Base-by-base conservation (phyloP, 805 yeast genomes). In the Pichia thaimueangensis region DNA sequence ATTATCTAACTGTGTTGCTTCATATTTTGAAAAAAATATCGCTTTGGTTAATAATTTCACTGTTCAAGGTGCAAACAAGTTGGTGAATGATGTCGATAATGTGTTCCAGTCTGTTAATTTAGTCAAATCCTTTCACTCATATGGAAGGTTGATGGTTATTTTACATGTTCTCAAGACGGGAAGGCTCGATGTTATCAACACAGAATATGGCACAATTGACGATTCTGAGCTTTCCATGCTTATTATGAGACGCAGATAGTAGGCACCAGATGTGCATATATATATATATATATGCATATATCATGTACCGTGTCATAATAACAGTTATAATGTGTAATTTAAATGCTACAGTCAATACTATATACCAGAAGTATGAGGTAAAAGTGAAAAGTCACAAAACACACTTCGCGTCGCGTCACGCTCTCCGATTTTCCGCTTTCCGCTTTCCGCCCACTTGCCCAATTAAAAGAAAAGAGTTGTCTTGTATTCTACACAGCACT, bases 11-110 rank as follows among this genome's bases (percentile, higher is more conserved):
- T 53, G 56, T 3, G 41, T 71, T n/a, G 57, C 65, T 3, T 47
- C 48, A 16, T 66, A 68, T 40, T 55, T 71, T 37, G 67, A 64
- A 54, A 60, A 55, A 23, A 61, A 63, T 39, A 57, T 71, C 12
- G 54, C 70, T 9, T 59, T 60, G 47, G 65, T 66, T 8, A 64
- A 64, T 45, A 54, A 49, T 36, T 72, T 71, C 51, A 55, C 57
- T 12, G 21, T 25, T 5, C 25, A 33, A 8, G 72, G 73, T 5
- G 71, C 68, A 2, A 12, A 28, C 9, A 67, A 63, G 39, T 53
- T 72, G 19, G 45, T 45, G 7, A 42, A 39, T 4, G 73, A 69
- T 43, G 45, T 67, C 8, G 45, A 48, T 3, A 50, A 47, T 21
- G 24, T 71, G 9, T 65, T 70, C 56, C 34, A 46, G 15, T 12